These are phyloP conservation scores for Talaromyces sp. DNA, from an alignment of 2,329 filamentous ascomycete genomes.

Conservation along the genomic window DNA sequence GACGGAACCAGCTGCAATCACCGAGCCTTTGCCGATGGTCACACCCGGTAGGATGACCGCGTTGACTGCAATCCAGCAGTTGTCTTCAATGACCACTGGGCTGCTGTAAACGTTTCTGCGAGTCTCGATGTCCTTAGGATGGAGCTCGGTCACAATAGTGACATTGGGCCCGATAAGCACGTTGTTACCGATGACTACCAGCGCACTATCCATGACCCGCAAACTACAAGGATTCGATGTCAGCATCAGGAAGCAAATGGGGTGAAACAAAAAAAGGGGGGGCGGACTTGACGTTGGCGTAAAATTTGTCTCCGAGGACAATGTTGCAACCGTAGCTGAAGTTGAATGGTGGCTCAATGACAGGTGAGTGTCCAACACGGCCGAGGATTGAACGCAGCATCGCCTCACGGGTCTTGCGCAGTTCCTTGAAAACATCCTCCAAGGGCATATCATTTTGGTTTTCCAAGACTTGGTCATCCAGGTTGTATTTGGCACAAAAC, in stretches of 20 bases:
- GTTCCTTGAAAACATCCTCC: constrained; percentile 8
- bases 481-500: constrained; percentile 13
- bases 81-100: constrained; percentile 40
- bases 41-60: constrained; percentile 33
- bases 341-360: constrained; percentile 56
- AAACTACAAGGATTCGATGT: constrained; percentile 7
- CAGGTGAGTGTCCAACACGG: constrained; percentile 6
- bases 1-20: constrained; percentile 26
- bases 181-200: constrained; percentile 46
- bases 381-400: constrained; percentile 13
- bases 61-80: constrained; percentile 42
- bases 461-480: constrained; percentile 10
- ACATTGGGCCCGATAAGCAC: constrained; percentile 48
- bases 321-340: constrained; percentile 64
- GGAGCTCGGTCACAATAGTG: constrained; percentile 45
- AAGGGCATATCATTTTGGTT: constrained; percentile 7
- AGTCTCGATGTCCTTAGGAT: constrained; percentile 42
- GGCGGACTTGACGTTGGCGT: constrained; percentile 33
- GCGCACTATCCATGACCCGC: constrained; percentile 42
- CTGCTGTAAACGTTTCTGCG: constrained; percentile 42
- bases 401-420: constrained; percentile 11
- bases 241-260: neutral
- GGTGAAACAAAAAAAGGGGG: neutral
- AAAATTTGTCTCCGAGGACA: constrained; percentile 54
- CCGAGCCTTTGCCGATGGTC: constrained; percentile 31